Evolutionary conservation across 2,329 filamentous ascomycete species (phyloP), one percentile per base, ranked within the genome.

Genomic region (Arthrobotrys conoides): DNA sequence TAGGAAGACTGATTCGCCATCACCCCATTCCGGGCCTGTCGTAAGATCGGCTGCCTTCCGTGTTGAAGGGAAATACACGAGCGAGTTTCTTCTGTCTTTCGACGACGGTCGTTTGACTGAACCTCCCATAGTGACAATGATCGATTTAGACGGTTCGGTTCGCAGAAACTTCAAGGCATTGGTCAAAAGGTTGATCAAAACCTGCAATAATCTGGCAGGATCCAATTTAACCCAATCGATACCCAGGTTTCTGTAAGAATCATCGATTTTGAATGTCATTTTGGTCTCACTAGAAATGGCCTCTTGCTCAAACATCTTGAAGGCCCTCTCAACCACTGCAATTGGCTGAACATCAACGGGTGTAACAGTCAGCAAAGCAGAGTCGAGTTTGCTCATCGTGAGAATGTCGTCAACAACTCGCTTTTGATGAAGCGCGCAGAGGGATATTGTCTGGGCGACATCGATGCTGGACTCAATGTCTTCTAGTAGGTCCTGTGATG

Each of bases 361-460:
- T 0, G 91, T 91, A 0, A 93, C 91, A 46, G 91, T 87, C 1
- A 93, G 85, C 51, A 93, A 33, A n/a, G 64, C 69, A 38, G 76
- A 79, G 61, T 79, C 76, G 16, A 79, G 70, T 82, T 93, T 91
- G 41, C 89, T 90, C 33, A 92, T 85, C 0, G 90, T 91, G 14
- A 91, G 84, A 55, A 91, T 88, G 80, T 91, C 90, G 81, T 91
- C 89, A 16, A 91, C 89, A 71, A 91, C 91, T 8, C 90, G 87
- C 85, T 92, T 92, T 83, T 94, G 91, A 84, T 93, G 93, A 82
- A 90, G 92, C 66, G 92, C 91, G 83, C 93, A 96, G n/a, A 94
- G 86, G 18, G 90, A 90, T 82, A 95, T 94, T 0, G 92, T 94
- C 81, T 93, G 92, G n/a, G 92, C 91, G 5, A 92, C 91, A 83